Evolutionary conservation across 352 stramenopile genomes (phyloP), one percentile per base, ranked within the genome.

Genomic region (Halophytophthora polymorphica): DNA sequence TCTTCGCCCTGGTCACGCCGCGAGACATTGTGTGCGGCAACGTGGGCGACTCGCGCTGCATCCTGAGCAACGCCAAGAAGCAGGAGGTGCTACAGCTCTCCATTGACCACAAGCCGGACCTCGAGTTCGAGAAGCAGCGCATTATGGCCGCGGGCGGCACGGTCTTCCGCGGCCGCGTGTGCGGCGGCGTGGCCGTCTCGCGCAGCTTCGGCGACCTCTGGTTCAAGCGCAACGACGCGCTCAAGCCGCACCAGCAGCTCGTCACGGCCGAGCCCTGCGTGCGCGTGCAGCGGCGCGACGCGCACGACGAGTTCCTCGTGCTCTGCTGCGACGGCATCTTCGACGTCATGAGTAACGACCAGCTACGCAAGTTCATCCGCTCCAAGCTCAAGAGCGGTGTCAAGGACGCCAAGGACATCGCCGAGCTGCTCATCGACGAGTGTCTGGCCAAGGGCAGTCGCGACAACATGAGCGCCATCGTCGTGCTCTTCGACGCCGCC

Each of bases 291-390:
- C 67, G 61, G 18, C 84, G 82, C 18, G 69, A 87, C 47, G 18
- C 71, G 5, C 69, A 93, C 3, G 92, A 98, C 60, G 86, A 98
- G 64, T 97, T 97, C 55, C 69, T 98, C 14, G 69, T 97, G 45
- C 73, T 98, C 14, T 88, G 80, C 40, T 98, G 90, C 54, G 93
- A 98, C 55, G 93, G 93, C 49, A 92, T 98, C 49, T 98, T 90
- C 69, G 93, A 98, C 55, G 93, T 98, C 28, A 97, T 98, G 86
- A 93, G 73, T 58, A 96, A 97, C 63, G 85, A 98, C 63, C 87
- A 98, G 68, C 69, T 93, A 46, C 82, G 91, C 40, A 90, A 95
- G 60, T 97, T 97, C 50, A 85, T 97, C 19, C 78, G 81, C 6
- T 61, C 59, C 57, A 90, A 91, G 59, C 64, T 92, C 44, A 87